Base-by-base conservation (phyloP, 805 yeast genomes). In the Ogataea neopini region DNA sequence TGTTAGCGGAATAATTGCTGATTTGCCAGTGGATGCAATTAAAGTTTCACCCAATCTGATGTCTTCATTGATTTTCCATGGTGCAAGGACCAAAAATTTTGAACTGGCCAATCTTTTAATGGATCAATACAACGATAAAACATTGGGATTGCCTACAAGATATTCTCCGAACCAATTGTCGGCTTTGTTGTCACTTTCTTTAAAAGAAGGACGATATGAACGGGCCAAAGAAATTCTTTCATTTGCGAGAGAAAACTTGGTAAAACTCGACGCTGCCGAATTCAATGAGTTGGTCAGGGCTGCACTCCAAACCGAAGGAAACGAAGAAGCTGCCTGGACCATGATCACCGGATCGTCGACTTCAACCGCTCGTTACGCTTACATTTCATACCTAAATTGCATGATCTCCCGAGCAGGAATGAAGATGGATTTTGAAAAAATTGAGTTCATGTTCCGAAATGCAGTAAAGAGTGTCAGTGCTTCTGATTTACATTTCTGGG, bases 11-110 rank as follows among this genome's bases (percentile, higher is more conserved):
- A 19, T 69, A 13, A 57, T 69, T 2, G 48, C 51, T 20, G 54
- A 60, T 30, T 45, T 69, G n/a, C 72, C 73, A 1, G 53, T 68
- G 20, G 62, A 64, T 22, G 63, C 71, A 1, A 63, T 68, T 22
- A 56, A 57, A 29, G 54, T 64, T 2, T 60, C 64, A 20, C 72
- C 73, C 1, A 54, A 54, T 15, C 52, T 69, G 34, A 66, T 68
- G 71, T 52, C 61, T 6, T 52, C 70, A 1, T 47, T 69, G 23
- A 36, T 67, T 4, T 46, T 54, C 19, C 67, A 69, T 50, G 56
- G 67, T 39, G 46, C 64, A 1, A 48, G 68, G 26, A 57, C 61
- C 1, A 41, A 48, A 11, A 60, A 67, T 41, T 51, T 54, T 23
- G 48, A 56, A 9, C 49, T 68, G 6, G 56, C 64, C 13, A 48